Base-by-base conservation (phyloP, 192 early-diverging fungal species). In the Piromyces finnis region DNA sequence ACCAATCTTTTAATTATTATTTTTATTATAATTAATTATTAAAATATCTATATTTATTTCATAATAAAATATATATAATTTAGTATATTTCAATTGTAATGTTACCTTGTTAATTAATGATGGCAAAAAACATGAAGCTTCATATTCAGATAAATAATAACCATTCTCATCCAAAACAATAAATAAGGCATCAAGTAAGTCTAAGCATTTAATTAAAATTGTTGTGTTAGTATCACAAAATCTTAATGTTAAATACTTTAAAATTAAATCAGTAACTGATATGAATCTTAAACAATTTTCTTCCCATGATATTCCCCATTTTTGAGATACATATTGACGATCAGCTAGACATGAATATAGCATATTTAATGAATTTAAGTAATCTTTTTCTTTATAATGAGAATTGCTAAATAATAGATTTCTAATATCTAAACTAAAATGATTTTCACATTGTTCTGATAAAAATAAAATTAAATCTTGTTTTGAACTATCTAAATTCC, bases 171-270 rank as follows among this genome's bases (percentile, higher is more conserved):
- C 93, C 28, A 94, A 82, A 41, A 94, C 79, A 1, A 83, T 78
- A 16, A 94, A 83, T 78, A 96, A 81, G 59, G 92, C 92, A 82
- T 97, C 93, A 5, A 95, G 84, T 12, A 96, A 79, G 28, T 96
- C 95, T 51, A 97, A 85, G 80, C 91, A 91, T 83, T 95, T 95
- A 28, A 97, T 88, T 32, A 96, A 85, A 83, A 94, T 94, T 79
- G 89, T 93, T 0, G 95, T 97, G 78, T 92, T 94, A n/a, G 94
- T 95, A 80, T 97, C 95, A 84, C 93, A 94, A 87, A 97, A 94
- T 18, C 95, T 91, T 27, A 97, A 85, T 29, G 94, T 95, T 59
- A 94, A 80, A 82, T 96, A 97, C 80, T 95, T 96, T 39, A 97
- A 87, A 51, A 96, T 82, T 15, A 97, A 81, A 81, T 97, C 95